Evolutionary conservation across 2,329 filamentous ascomycete species (phyloP), one percentile per base, ranked within the genome.

Genomic region (Pseudogymnoascus sp.): DNA sequence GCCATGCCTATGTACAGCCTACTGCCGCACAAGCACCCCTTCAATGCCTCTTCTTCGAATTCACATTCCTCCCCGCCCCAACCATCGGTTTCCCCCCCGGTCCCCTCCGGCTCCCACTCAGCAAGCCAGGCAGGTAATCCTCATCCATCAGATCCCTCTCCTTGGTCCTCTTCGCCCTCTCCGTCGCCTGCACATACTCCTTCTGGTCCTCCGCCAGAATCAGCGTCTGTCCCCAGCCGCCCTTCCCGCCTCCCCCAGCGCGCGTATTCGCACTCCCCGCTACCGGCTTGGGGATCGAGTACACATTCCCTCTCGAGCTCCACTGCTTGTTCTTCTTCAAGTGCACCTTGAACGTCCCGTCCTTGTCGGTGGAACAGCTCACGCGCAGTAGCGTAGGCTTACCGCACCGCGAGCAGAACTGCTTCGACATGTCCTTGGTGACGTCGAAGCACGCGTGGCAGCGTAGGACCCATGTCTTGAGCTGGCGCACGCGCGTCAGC

Each of bases 131-230:
- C 66, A 98, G 76, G 74, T 93, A 96, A 76, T 99, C 93, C 72
- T 96, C 88, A 72, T 98, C 93, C 93, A 98, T 96, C 63, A 96
- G 77, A 76, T 96, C 91, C 72, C 85, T 87, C 73, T 90, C 85
- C 72, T 87, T 88, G 61, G 79, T 79, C 70, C 89, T 84, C 70
- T 82, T 84, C 72, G 89, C 84, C 68, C 87, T 82, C 2, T 82
- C 82, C 14, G 84, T 74, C 61, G 87, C 87, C 67, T 83, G 80
- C 43, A 84, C 75, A 75, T 90, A 98, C 79, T 99, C 95, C 79
- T 96, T 97, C 80, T 99, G 95, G 74, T 99, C 95, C 77, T 97
- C 93, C 0, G 92, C 87, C 8, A 99, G 78, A 62, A 99, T 90
- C 67, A 99, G 78, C 37, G 88, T 86, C 41, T 84, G 83, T 8